Base-by-base conservation (phyloP, 2,329 filamentous ascomycete species). In the Clarireedia homoeocarpa region DNA sequence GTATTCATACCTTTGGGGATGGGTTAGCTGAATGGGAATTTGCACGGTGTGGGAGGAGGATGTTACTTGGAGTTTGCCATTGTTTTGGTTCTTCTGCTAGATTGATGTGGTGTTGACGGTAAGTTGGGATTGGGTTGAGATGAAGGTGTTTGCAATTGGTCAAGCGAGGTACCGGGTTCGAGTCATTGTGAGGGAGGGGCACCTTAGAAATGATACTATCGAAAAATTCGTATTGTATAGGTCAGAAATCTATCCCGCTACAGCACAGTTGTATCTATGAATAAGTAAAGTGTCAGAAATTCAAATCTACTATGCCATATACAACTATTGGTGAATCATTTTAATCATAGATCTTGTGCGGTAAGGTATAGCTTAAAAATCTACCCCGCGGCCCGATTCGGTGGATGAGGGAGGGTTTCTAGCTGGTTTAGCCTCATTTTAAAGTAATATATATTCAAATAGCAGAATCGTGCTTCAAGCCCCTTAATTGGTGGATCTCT, bases 1-100 rank as follows among this genome's bases (percentile, higher is more conserved):
- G 72, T 99, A 99, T 74, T 95, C 91, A 70, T 91, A 97, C 72
- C 89, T 96, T 27, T 17, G 3, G 5, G 9, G 4, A 26, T 59
- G 44, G 51, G 48, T 42, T 39, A 51, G 17, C 3, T 20, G 10
- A 23, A 17, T 51, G 2, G 17, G 12, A 23, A 10, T 17, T 10
- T 15, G 2, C 20, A 6, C 6, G 1, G 27, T 30, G 6, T 30
- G 7, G 10, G 27, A 30, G 51, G 45, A 6, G 2, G 27, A 6
- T 1, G 24, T 57, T 62, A 67, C 66, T 66, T 67, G 24, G 66
- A 67, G 47, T 67, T 67, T 4, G 66, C 66, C 66, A 67, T 67
- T 14, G 44, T 48, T 23, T 17, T 1, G 15, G 10, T 51, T 14
- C 15, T 49, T 46, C 17, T 30, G 24, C n/a, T 24, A 53, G 24